Evolutionary conservation across 768 basidiomycete genomes (phyloP).

Genomic region (Chiua virens): DNA sequence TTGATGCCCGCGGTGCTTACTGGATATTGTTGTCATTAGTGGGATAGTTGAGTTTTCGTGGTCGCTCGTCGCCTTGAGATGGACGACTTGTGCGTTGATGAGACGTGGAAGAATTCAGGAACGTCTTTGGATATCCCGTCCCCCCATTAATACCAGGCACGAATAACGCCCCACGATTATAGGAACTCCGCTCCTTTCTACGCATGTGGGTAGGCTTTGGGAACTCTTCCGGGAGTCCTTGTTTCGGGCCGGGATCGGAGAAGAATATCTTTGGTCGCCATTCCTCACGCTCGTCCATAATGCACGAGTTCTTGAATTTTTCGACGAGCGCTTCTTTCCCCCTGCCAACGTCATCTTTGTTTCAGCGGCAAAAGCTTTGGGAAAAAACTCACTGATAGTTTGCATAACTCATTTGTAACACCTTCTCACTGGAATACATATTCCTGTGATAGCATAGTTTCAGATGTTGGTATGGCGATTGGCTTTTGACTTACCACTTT

Average conservation of each 20-base stretch:
- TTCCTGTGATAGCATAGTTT: constrained; percentile 53
- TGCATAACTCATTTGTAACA: constrained; percentile 88
- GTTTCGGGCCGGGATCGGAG: constrained; percentile 64
- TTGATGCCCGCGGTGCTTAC: not conserved
- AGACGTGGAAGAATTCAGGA: constrained; percentile 22
- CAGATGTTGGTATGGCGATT: not conserved
- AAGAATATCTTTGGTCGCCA: constrained; percentile 88
- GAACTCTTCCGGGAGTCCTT: constrained; percentile 79
- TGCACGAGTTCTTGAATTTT: constrained; percentile 89
- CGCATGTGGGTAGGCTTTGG: constrained; percentile 79
- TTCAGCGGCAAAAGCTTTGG: not conserved
- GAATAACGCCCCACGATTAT: constrained; percentile 73
- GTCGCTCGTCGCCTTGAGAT: constrained; percentile 25
- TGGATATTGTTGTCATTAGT: constrained; percentile 7
- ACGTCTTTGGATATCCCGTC: constrained; percentile 27
- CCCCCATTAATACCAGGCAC: constrained; percentile 44
- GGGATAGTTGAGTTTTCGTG: constrained; percentile 20
- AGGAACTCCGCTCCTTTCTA: constrained; percentile 80
- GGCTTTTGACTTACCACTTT: constrained; percentile 60
- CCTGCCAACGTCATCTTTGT: constrained; percentile 35
- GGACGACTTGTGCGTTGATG: constrained; percentile 21
- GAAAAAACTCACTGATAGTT: constrained; percentile 76
- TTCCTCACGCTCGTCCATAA: constrained; percentile 83
- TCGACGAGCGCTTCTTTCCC: constrained; percentile 89
- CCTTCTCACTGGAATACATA: constrained; percentile 89